These are phyloP conservation scores for Lactifluus subvellereus DNA, from an alignment of 768 basidiomycete species.

Conservation along the genomic window DNA sequence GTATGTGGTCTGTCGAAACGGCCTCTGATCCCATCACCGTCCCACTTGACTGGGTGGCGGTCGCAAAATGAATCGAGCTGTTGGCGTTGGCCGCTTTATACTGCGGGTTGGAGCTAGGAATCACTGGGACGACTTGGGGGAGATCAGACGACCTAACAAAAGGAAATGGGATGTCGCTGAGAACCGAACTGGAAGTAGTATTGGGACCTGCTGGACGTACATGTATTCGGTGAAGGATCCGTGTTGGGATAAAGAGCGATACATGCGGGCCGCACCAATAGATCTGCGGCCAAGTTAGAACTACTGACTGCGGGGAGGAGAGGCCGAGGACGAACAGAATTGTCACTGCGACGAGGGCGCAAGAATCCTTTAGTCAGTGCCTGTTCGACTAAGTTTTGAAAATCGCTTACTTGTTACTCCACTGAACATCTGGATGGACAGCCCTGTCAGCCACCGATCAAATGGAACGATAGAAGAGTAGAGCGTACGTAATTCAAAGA, in stretches of 20 bases:
- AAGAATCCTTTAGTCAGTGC: too few species aligned
- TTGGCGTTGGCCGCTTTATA: background rate
- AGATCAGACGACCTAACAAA: background rate
- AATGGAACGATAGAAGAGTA: background rate
- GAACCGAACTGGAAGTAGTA: background rate
- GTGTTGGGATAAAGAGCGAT: background rate
- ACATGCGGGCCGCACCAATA: slow-evolving; percentile 10
- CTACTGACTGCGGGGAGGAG: background rate
- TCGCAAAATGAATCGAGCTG: background rate
- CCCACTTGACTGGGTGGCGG: background rate
- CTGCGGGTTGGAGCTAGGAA: background rate
- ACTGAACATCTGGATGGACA: background rate
- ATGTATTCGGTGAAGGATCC: slow-evolving; percentile 7
- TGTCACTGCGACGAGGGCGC: too few species aligned
- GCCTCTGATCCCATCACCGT: background rate
- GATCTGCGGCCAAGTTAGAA: background rate
- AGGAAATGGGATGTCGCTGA: background rate
- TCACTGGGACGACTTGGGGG: background rate
- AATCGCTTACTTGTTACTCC: background rate
- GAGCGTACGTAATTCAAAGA: background rate
- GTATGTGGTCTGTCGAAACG: background rate
- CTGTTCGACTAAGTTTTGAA: background rate
- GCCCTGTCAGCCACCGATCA: background rate
- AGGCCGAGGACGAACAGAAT: background rate
- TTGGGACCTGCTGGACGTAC: slow-evolving; percentile 1